Evolutionary conservation across 176 grass and related monocot species (phyloP), one percentile per base, ranked within the genome.

Genomic region (Paspalum notatum): DNA sequence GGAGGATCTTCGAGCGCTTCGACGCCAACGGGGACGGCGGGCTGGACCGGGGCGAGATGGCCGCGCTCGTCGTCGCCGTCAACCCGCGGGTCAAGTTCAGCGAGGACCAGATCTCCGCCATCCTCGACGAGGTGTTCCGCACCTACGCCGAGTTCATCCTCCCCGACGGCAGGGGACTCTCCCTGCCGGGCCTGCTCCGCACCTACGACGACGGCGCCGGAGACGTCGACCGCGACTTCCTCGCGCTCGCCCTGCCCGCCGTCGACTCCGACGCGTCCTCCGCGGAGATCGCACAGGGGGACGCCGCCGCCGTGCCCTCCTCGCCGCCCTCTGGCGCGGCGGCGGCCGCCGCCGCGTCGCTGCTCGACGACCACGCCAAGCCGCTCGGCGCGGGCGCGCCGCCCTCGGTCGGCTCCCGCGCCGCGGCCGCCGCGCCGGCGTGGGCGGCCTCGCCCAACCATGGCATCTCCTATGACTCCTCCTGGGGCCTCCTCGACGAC

Each of bases 41-140:
- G 17, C 85, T 98, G 8, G 91, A 93, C 78, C 96, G 96, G 17
- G 83, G 65, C 63, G 92, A 98, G 91, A 93, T 98, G 92, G 86
- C 96, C 21, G 82, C 76, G n/a, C 84, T 98, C 58, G 96, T 98
- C 60, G 90, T 87, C 1, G 84, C 96, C 20, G 96, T 98, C 57
- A 98, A 98, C 59, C 88, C 88, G 3, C 63, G 92, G 12, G 92
- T 95, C 39, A 91, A 89, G 75, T 98, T 98, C 90, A 95, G 89
- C 81, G 90, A 93, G 10, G 90, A 90, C 71, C 96, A 99, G 86
- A 93, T 99, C 86, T 85, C 83, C 79, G 83, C 84, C 72, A 95
- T 99, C 85, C 90, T 99, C 74, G 92, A 99, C 72, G 96, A 95
- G 86, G 96, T 99, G 16, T 99, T 95, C 89, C 88, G 96, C 75